Conservation (phyloP, 2,329 filamentous ascomycete species). For the Penicillium sumatraense region DNA sequence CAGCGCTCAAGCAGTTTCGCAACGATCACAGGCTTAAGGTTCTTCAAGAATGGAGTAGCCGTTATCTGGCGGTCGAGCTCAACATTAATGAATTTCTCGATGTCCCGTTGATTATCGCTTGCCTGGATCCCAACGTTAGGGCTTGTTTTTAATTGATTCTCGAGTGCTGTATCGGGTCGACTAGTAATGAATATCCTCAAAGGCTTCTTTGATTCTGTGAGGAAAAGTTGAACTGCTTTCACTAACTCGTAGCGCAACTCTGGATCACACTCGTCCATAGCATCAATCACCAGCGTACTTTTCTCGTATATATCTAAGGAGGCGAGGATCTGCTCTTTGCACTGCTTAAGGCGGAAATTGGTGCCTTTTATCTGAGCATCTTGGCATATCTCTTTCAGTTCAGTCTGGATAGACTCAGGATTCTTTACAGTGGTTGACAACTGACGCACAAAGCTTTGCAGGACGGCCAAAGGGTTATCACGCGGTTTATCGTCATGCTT, state of each 20-base stretch:
- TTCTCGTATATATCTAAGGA: slow-evolving; percentile 33
- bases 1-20: slow-evolving; percentile 46
- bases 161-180: slow-evolving; percentile 17
- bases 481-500: slow-evolving; percentile 14
- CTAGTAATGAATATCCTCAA: slow-evolving; percentile 43
- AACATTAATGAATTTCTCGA: too few relatives aligned
- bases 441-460: slow-evolving; percentile 37
- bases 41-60: too few relatives aligned
- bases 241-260: slow-evolving; percentile 30
- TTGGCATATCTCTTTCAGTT: slow-evolving; percentile 2
- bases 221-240: slow-evolving; percentile 22
- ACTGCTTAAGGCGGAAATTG: not conserved
- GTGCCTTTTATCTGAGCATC: not conserved
- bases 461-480: slow-evolving; percentile 31
- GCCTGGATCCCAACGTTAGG: too few relatives aligned
- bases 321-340: slow-evolving; percentile 19
- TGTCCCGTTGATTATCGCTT: too few relatives aligned
- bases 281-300: slow-evolving; percentile 42
- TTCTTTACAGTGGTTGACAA: slow-evolving; percentile 28
- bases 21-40: slow-evolving; percentile 30
- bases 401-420: slow-evolving; percentile 16
- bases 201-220: slow-evolving; percentile 21
- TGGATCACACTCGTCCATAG: slow-evolving; percentile 42
- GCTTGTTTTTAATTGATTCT: too few relatives aligned
- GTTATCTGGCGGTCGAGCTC: too few relatives aligned